These are phyloP conservation scores for Pterocarpus macrocarpus DNA, from an alignment of 306 rosid species.

Conservation along the genomic window DNA sequence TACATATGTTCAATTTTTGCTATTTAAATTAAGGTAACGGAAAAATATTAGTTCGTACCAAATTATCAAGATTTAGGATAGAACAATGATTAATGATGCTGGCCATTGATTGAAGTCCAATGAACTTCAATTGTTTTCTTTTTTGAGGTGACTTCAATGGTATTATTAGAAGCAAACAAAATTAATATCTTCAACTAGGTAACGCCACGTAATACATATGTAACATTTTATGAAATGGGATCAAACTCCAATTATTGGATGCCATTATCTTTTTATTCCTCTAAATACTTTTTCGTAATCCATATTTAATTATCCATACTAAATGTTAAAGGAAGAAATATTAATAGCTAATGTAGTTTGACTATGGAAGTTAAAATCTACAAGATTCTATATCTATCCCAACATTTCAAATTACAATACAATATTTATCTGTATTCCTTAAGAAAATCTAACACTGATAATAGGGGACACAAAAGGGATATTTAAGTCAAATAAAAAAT, in stretches of 20 bases:
- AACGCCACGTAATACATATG: neutral
- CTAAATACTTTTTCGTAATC: no score
- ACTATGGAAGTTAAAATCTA: neutral
- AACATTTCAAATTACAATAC: neutral
- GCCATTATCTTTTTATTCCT: neutral
- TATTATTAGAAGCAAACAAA: neutral
- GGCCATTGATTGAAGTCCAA: conserved; percentile 6
- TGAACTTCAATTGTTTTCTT: neutral
- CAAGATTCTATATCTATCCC: neutral
- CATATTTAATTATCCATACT: no score
- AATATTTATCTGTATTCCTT: neutral
- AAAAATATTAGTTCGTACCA: neutral
- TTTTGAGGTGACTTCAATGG: neutral
- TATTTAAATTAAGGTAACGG: neutral
- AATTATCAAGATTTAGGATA: neutral
- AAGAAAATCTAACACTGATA: neutral
- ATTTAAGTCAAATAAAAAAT: neutral
- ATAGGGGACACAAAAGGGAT: neutral
- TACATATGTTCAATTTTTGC: no score
- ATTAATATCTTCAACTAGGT: neutral
- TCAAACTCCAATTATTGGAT: neutral
- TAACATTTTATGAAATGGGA: neutral
- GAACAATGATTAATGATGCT: neutral
- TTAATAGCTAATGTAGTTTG: no score
- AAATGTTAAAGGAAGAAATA: no score